Evolutionary conservation across 2,329 filamentous ascomycete species (phyloP).

Genomic region (Chalaropsis thielavioides): DNA sequence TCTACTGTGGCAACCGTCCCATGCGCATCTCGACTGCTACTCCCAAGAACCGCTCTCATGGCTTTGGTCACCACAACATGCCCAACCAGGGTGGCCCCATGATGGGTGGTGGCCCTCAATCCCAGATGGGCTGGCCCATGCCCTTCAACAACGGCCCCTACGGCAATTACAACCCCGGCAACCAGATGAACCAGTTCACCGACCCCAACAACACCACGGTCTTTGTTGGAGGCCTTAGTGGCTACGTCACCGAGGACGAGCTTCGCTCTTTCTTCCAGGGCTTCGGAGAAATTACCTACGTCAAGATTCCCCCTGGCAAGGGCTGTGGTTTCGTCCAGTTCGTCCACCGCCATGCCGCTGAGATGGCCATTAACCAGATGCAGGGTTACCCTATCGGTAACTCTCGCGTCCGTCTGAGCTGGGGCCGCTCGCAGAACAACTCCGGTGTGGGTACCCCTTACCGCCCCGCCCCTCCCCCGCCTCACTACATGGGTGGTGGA

Average conservation of each 20-base stretch:
- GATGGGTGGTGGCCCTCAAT: conserved; percentile 33
- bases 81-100: conserved; percentile 31
- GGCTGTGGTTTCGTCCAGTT: conserved; percentile 98
- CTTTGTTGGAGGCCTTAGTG: conserved; percentile 90
- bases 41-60: conserved; percentile 64
- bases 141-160: conserved; percentile 19
- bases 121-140: conserved; percentile 31
- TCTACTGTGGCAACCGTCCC: conserved; percentile 95
- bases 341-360: conserved; percentile 92
- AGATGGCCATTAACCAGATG: conserved; percentile 99
- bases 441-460: conserved; percentile 96
- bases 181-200: conserved; percentile 94
- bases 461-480: conserved; percentile 65
- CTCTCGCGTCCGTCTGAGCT: conserved; percentile 90
- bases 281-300: conserved; percentile 98
- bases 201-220: conserved; percentile 99
- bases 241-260: conserved; percentile 97
- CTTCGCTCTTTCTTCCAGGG: conserved; percentile 99
- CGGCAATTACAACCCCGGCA: conserved; percentile 35
- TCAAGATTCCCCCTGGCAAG: conserved; percentile 99
- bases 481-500: conserved; percentile 38
- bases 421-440: conserved; percentile 98
- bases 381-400: conserved; percentile 98
- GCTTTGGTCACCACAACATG: conserved; percentile 27
- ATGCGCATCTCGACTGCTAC: conserved; percentile 98